These are phyloP conservation scores for Chlorella sorokiniana DNA, from an alignment of 139 green algal species.

Conservation along the genomic window DNA sequence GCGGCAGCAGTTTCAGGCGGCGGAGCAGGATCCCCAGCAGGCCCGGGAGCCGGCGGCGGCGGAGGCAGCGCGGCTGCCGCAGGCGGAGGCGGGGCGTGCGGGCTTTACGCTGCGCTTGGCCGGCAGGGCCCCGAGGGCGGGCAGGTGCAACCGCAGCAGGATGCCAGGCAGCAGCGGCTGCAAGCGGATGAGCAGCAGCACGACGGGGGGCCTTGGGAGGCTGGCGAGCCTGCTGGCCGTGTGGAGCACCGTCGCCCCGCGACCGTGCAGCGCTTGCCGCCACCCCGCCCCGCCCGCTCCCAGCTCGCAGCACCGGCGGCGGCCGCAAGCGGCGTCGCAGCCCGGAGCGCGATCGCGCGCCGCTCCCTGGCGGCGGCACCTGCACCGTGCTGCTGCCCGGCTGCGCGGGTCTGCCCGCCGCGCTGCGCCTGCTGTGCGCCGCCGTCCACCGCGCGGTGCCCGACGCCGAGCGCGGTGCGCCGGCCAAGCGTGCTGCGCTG, in stretches of 20 bases:
- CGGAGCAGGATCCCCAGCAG: neutral
- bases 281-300: too few species aligned
- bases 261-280: too few species aligned
- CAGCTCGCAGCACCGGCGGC: neutral
- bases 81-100: too few species aligned
- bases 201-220: too few species aligned
- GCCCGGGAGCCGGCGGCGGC: neutral
- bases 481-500: neutral
- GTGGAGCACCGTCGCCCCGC: too few species aligned
- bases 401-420: neutral
- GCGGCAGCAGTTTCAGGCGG: neutral
- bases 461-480: neutral
- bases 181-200: too few species aligned
- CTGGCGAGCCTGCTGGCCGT: too few species aligned
- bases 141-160: too few species aligned
- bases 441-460: neutral
- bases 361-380: neutral
- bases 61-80: neutral
- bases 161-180: too few species aligned
- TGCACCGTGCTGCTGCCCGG: neutral
- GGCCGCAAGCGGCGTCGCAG: too few species aligned
- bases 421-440: neutral
- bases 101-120: too few species aligned
- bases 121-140: too few species aligned
- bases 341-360: neutral